Percentiles rank a stretch among this genome's conserved stretches.
Evolutionary conservation across 306 rosid genomes (phyloP).

Genomic region (Sindora glabra): DNA sequence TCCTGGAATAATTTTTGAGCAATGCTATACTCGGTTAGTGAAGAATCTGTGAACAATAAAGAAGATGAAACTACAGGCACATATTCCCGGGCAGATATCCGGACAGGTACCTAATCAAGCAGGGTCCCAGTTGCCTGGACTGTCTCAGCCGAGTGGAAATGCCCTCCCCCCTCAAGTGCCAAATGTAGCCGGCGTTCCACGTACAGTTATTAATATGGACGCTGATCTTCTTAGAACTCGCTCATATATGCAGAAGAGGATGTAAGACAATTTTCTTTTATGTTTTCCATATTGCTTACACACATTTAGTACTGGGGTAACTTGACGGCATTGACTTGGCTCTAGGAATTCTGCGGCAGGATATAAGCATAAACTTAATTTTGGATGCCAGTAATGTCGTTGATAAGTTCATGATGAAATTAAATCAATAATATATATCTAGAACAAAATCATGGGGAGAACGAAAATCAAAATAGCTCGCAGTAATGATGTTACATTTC

Average conservation of each 20-base stretch:
- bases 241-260: slow-evolving; percentile 41
- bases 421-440: too few species aligned
- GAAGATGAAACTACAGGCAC: slow-evolving; percentile 67
- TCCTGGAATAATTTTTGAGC: slow-evolving; percentile 18
- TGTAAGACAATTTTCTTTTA: slow-evolving; percentile 42
- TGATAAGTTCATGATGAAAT: too few species aligned
- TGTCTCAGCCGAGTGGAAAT: slow-evolving; percentile 51
- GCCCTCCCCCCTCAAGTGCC: slow-evolving; percentile 46
- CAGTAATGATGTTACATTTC: too few species aligned
- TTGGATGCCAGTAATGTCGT: too few species aligned
- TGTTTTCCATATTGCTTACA: neutral
- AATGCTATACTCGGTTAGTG: slow-evolving; percentile 28
- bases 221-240: slow-evolving; percentile 59
- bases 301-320: neutral
- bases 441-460: too few species aligned
- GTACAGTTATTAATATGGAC: slow-evolving; percentile 39
- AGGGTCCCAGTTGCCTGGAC: slow-evolving; percentile 53
- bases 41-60: slow-evolving; percentile 20
- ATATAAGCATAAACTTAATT: too few species aligned
- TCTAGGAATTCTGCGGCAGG: too few species aligned
- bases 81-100: slow-evolving; percentile 54
- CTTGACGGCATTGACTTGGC: too few species aligned
- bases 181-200: slow-evolving; percentile 34
- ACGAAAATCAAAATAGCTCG: too few species aligned
- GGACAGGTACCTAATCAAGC: slow-evolving; percentile 73